Conservation (phyloP, 2,329 filamentous ascomycete species). For the Colletotrichum sp. region DNA sequence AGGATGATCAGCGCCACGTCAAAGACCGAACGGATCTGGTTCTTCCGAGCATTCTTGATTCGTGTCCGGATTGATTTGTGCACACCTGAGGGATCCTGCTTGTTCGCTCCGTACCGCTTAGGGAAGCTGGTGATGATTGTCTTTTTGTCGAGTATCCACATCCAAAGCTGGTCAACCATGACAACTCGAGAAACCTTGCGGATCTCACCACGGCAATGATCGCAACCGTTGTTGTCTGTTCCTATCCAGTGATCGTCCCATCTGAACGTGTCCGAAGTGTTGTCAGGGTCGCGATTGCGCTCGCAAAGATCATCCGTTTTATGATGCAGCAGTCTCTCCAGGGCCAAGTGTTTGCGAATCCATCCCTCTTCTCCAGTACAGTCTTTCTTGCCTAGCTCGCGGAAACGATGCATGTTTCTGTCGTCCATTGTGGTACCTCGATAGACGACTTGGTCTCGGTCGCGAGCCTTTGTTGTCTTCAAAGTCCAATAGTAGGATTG, state of each 20-base stretch:
- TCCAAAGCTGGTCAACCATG: conserved; percentile 51
- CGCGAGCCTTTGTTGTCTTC: conserved; percentile 40
- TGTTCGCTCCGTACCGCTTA: conserved; percentile 46
- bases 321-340: too few species aligned
- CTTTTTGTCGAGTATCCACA: conserved; percentile 41
- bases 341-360: too few species aligned
- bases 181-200: conserved; percentile 30
- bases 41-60: conserved; percentile 26
- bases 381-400: not conserved
- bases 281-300: too few species aligned
- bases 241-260: conserved; percentile 15
- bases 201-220: conserved; percentile 6
- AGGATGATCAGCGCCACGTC: conserved; percentile 48
- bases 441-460: conserved; percentile 48
- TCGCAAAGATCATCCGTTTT: too few species aligned
- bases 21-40: conserved; percentile 40
- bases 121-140: conserved; percentile 46
- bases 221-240: conserved; percentile 24
- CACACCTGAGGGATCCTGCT: conserved; percentile 41
- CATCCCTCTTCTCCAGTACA: not conserved
- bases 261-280: not conserved
- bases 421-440: conserved; percentile 34
- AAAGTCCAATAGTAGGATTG: conserved; percentile 49
- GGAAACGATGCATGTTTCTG: conserved; percentile 24
- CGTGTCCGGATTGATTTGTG: conserved; percentile 42